Evolutionary conservation across 192 early-diverging fungal species (phyloP).

Genomic region (Entomortierella parvispora): DNA sequence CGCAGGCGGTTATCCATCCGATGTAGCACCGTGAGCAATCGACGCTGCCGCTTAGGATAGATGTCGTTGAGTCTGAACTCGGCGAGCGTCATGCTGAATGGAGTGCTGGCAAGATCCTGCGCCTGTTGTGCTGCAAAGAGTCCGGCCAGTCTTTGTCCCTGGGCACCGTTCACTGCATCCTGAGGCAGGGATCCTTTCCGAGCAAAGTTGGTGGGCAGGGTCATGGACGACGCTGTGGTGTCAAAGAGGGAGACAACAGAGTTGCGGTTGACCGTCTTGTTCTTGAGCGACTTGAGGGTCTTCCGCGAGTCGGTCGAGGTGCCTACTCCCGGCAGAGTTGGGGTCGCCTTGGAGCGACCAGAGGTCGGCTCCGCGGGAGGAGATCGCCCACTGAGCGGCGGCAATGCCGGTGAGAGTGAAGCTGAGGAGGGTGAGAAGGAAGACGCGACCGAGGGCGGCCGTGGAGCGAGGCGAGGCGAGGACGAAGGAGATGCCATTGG

Average conservation of each 20-base stretch:
- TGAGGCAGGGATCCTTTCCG: conserved; percentile 39
- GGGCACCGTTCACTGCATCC: conserved; percentile 12
- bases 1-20: conserved; percentile 50
- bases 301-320: conserved; percentile 6
- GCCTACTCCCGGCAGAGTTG: not conserved
- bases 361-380: not conserved
- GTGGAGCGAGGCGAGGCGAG: conserved; percentile 24
- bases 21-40: conserved; percentile 47
- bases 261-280: conserved; percentile 36
- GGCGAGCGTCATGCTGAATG: conserved; percentile 53
- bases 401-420: conserved; percentile 2
- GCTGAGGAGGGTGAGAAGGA: too few species aligned
- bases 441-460: too few species aligned
- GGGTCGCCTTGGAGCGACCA: conserved; percentile 9
- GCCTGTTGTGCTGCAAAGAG: conserved; percentile 25
- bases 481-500: conserved; percentile 27
- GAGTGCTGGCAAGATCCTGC: conserved; percentile 32
- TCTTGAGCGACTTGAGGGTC: conserved; percentile 36
- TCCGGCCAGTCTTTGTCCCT: conserved; percentile 22
- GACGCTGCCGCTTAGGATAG: conserved; percentile 47
- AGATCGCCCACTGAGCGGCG: conserved; percentile 14
- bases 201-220: conserved; percentile 45
- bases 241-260: conserved; percentile 33
- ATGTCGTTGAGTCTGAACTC: conserved; percentile 52
- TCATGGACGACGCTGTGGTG: conserved; percentile 26